phyloP scores from a whole-genome alignment of 1,139 yeast genomes.

The Yamadazyma blattariae region DNA sequence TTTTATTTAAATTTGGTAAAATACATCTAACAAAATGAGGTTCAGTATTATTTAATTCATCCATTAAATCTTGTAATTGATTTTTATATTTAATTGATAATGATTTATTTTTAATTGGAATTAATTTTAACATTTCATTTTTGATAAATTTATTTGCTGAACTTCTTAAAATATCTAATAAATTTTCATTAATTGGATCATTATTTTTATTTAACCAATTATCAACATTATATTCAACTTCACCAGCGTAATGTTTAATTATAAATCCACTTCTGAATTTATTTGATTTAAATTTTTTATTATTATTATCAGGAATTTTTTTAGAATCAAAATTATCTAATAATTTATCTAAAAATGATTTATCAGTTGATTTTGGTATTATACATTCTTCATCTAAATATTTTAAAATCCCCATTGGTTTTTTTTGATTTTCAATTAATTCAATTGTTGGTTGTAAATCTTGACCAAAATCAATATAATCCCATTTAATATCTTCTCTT shows the following conservation, averaged over 20 bases:
- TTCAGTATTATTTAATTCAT: constrained; percentile 73
- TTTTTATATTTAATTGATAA: constrained; percentile 86
- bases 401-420: constrained; percentile 85
- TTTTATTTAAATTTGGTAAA: constrained; percentile 78
- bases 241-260: constrained; percentile 91
- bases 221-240: constrained; percentile 86
- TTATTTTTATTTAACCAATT: constrained; percentile 95
- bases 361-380: constrained; percentile 86
- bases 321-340: constrained; percentile 51
- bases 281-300: constrained; percentile 65
- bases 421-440: constrained; percentile 65
- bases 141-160: constrained; percentile 55
- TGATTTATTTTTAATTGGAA: constrained; percentile 45
- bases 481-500: constrained; percentile 94
- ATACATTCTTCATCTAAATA: constrained; percentile 93
- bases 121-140: constrained; percentile 24
- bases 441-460: constrained; percentile 95
- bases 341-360: constrained; percentile 78
- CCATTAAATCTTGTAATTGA: constrained; percentile 71
- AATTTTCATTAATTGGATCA: constrained; percentile 84
- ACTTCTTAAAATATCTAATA: constrained; percentile 52
- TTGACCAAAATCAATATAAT: constrained; percentile 93
- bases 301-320: constrained; percentile 37
- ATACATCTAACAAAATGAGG: constrained; percentile 98
- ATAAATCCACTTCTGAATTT: constrained; percentile 70